Percentiles rank a stretch among this genome's conserved stretches.
These are phyloP conservation scores for Aspergillus olivimuriae DNA, from an alignment of 495 filamentous ascomycete genomes.

Conservation along the genomic window DNA sequence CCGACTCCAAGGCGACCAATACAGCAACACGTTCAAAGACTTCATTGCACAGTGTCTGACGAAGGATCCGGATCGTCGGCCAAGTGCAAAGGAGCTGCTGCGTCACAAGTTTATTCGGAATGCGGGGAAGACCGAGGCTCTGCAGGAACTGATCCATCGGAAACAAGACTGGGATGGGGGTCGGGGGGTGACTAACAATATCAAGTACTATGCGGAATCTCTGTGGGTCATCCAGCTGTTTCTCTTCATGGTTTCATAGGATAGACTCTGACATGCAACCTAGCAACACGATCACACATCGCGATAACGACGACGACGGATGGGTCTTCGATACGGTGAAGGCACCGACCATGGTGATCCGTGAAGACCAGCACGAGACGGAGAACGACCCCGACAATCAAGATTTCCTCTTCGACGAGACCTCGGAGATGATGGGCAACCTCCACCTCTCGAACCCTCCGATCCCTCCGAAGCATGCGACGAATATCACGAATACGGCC, in stretches of 20 bases:
- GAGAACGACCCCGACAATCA: conserved; percentile 24
- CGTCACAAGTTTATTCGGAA: conserved; percentile 82
- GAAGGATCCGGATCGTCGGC: conserved; percentile 78
- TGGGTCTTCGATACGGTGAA: conserved; percentile 99
- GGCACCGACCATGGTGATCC: conserved; percentile 45
- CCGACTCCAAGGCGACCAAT: conserved; percentile 73
- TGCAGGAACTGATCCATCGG: conserved; percentile 83
- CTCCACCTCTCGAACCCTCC: conserved; percentile 33
- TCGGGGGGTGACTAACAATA: conserved; percentile 50
- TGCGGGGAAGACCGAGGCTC: conserved; percentile 74
- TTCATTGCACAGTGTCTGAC: conserved; percentile 86
- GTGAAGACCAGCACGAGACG: conserved; percentile 31
- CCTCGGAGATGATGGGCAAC: conserved; percentile 36
- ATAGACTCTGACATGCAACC: conserved; percentile 11
- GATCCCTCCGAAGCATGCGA: conserved; percentile 32
- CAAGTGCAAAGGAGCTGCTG: conserved; percentile 82
- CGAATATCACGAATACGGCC: conserved; percentile 28
- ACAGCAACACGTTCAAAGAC: conserved; percentile 87
- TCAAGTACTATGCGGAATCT: conserved; percentile 88
- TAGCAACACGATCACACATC: conserved; percentile 52
- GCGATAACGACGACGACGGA: conserved; percentile 68
- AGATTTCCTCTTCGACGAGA: conserved; percentile 21
- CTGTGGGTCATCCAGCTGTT: conserved; percentile 41
- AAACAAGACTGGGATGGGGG: conserved; percentile 72
- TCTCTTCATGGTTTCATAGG: neutral